Base-by-base conservation (phyloP, 768 basidiomycete species). In the Mycena vitilis region DNA sequence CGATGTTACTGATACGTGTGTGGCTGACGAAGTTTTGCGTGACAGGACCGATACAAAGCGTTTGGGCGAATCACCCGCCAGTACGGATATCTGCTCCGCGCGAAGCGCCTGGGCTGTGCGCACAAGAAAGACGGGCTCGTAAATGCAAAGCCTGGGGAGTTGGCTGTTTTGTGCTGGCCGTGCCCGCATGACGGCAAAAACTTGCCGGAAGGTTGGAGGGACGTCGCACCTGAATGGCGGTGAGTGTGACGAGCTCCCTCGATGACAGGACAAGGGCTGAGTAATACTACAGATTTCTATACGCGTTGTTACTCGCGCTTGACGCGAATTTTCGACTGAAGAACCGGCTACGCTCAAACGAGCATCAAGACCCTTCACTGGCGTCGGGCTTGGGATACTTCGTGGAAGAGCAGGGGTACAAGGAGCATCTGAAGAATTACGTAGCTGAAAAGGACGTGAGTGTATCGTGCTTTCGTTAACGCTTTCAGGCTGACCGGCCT, bases 131-230 rank as follows among this genome's bases (percentile, higher is more conserved):
- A 45, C n/a, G 57, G 60, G 5, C 5, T 73, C 23, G 11, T 8
- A 11, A 42, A 51, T 1, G 61, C 66, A 6, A 12, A 10, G 56
- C 5, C 22, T 7, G 72, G 72, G 1, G 61, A 13, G 9, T 11
- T 48, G 6, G 70, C 66, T 53, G 30, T 68, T 1, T n/a, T 30
- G 6, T 73, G 72, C 53, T 70, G 70, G 70, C 60, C 72, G 7
- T 73, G 72, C 40, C 70, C 72, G 5, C 58, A 63, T 3, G 54
- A 36, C 20, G 67, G 54, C 20, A 51, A 45, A 4, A 74, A 74
- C 49, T 55, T 74, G 5, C 73, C 71, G 6, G 57, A 42, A 2
- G 65, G 59, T 8, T 74, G 73, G 73, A 12, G 48, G 16, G 38
- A 49, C 10, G 69, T 70, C 20, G 36, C 23, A 6, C 30, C 52